phyloP scores from a whole-genome alignment of 2,329 filamentous ascomycete genomes.

The Epichloe sibirici region DNA sequence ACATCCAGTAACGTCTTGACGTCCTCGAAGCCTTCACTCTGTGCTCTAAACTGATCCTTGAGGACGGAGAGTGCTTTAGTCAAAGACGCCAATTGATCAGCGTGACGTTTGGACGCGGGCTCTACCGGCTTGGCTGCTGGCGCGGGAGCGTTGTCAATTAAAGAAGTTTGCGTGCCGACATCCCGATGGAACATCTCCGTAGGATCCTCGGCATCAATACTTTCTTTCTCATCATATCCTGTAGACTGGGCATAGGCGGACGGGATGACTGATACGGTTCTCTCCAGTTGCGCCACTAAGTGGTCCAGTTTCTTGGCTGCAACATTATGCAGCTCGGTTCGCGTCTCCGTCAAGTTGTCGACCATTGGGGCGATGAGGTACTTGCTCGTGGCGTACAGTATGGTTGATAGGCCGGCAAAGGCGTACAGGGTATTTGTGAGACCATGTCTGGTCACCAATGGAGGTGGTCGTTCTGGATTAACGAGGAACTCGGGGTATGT shows the following conservation, averaged over 20 bases:
- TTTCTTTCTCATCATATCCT: conserved; percentile 17
- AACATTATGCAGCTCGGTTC: conserved; percentile 38
- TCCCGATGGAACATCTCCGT: conserved; percentile 74
- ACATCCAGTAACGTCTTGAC: conserved; percentile 41
- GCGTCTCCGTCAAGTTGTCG: conserved; percentile 37
- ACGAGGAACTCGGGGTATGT: conserved; percentile 61
- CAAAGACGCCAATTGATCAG: conserved; percentile 30
- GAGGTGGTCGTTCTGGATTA: conserved; percentile 41
- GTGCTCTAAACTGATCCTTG: conserved; percentile 28
- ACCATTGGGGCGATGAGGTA: conserved; percentile 55
- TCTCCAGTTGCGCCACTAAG: conserved; percentile 40
- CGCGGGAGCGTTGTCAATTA: conserved; percentile 9
- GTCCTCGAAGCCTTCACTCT: conserved; percentile 37
- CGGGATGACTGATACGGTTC: conserved; percentile 50
- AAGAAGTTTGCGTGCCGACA: conserved; percentile 64
- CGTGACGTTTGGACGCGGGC: conserved; percentile 25
- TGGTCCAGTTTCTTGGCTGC: conserved; percentile 32
- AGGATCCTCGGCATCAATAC: conserved; percentile 47
- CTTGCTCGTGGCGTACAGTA: conserved; percentile 59
- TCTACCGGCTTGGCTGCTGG: conserved; percentile 10
- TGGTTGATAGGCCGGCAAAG: conserved; percentile 43
- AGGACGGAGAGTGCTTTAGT: conserved; percentile 29
- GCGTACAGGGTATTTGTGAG: conserved; percentile 48
- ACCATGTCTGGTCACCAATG: conserved; percentile 47
- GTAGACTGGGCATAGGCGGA: conserved; percentile 9